Evolutionary conservation across 2,329 filamentous ascomycete species (phyloP).

Genomic region (Aspergillus phoenicis): DNA sequence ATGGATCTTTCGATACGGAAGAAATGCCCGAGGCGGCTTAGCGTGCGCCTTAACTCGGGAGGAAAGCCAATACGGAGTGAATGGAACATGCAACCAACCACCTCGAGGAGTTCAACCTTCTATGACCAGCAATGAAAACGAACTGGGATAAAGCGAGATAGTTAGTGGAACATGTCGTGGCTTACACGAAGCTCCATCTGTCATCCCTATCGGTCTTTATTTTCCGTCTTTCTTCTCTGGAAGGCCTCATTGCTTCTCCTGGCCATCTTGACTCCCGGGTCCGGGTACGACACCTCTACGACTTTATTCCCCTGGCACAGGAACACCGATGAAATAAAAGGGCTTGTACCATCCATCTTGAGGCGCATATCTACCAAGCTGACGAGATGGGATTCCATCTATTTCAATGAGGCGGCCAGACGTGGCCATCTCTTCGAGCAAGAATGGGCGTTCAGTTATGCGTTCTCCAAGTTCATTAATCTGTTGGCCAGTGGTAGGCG

Average conservation of each 20-base stretch:
- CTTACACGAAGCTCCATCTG: not conserved
- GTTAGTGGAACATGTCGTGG: not conserved
- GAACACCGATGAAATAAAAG: not conserved
- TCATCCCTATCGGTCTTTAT: conserved; percentile 1
- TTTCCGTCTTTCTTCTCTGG: conserved; percentile 1
- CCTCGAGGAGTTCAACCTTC: too few relatives aligned
- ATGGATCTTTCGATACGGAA: not conserved
- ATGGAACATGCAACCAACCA: too few relatives aligned
- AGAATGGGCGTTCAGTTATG: conserved; percentile 15
- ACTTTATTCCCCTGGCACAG: conserved; percentile 2
- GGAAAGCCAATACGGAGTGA: not conserved
- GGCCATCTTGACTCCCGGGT: conserved; percentile 3
- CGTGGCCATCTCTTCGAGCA: conserved; percentile 14
- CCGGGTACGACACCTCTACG: conserved; percentile 15
- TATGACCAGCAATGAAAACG: not conserved
- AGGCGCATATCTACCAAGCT: conserved; percentile 2
- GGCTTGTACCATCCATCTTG: not conserved
- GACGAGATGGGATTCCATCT: conserved; percentile 14
- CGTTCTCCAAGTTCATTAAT: not conserved
- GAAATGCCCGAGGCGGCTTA: not conserved
- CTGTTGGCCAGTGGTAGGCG: not conserved
- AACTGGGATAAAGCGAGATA: not conserved
- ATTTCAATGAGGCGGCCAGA: conserved; percentile 10
- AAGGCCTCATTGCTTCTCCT: conserved; percentile 9
- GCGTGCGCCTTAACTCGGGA: not conserved